Percentiles rank a stretch among this genome's conserved stretches.
Conservation (phyloP, 139 green algal genomes). For the Coccomyxa sp. region DNA sequence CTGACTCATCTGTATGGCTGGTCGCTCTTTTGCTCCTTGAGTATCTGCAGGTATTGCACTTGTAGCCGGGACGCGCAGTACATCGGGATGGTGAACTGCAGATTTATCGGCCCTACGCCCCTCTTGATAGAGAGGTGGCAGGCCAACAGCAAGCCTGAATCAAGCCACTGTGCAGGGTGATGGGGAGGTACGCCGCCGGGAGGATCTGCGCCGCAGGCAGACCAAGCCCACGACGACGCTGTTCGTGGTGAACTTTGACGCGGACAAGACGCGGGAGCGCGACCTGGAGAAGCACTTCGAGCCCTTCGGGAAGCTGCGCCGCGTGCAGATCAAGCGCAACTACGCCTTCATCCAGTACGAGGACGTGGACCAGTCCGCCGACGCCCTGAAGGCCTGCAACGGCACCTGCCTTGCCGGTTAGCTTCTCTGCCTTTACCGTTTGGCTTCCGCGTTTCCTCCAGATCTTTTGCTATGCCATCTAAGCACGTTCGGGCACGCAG, state of each 20-base stretch:
- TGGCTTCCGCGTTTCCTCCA: no score
- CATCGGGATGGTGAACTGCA: slow-evolving; percentile 93
- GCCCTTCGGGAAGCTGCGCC: slow-evolving; percentile 31
- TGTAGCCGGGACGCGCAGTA: slow-evolving; percentile 1
- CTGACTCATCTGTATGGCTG: slow-evolving; percentile 75
- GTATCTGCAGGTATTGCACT: background rate
- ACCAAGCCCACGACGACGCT: slow-evolving; percentile 64
- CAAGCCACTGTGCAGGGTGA: slow-evolving; percentile 19
- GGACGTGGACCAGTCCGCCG: slow-evolving; percentile 14
- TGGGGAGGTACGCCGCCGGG: slow-evolving; percentile 28
- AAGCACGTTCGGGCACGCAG: no score
- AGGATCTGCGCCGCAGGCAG: slow-evolving; percentile 27
- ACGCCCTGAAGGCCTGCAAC: slow-evolving; percentile 2
- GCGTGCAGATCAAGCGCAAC: slow-evolving; percentile 36
- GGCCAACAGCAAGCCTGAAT: background rate
- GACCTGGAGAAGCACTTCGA: slow-evolving; percentile 72
- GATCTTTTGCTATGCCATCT: no score
- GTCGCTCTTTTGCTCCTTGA: slow-evolving; percentile 71
- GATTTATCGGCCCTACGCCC: slow-evolving; percentile 61
- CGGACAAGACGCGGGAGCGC: slow-evolving; percentile 38
- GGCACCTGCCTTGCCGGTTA: slow-evolving; percentile 4
- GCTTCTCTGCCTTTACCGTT: background rate
- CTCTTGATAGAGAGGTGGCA: background rate
- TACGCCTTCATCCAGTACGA: slow-evolving; percentile 31
- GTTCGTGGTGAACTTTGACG: slow-evolving; percentile 80